phyloP scores from a whole-genome alignment of 208 protist species.

The Naegleria fowleri region DNA sequence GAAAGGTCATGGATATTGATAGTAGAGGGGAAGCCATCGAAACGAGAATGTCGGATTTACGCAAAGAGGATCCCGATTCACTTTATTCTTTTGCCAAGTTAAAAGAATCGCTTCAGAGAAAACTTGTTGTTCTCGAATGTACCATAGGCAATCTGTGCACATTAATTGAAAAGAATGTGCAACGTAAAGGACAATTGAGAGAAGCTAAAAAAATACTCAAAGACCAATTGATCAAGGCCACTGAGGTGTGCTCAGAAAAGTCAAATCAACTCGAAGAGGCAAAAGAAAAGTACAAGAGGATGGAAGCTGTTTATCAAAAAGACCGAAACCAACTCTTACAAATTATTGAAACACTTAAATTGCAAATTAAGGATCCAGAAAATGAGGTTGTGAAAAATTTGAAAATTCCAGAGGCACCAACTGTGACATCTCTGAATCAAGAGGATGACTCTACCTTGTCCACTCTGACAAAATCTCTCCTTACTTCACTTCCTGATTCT shows the following conservation, averaged over 20 bases:
- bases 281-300: not conserved
- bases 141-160: not conserved
- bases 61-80: not conserved
- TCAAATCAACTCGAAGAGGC: not conserved
- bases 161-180: not conserved
- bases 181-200: not conserved
- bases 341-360: not conserved
- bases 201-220: not conserved
- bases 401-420: not conserved
- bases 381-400: not conserved
- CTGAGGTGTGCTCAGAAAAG: not conserved
- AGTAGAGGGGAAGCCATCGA: not conserved
- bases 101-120: not conserved
- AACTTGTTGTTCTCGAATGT: not conserved
- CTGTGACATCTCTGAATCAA: not conserved
- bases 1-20: not conserved
- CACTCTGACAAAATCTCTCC: not conserved
- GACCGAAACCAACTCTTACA: not conserved
- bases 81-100: not conserved
- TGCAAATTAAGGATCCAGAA: not conserved
- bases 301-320: not conserved
- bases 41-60: not conserved
- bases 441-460: not conserved
- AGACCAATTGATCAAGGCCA: not conserved
- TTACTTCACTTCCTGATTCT: not conserved